Evolutionary conservation across 768 basidiomycete genomes (phyloP), one percentile per base, ranked within the genome.

Genomic region (Sporobolomyces roseus): DNA sequence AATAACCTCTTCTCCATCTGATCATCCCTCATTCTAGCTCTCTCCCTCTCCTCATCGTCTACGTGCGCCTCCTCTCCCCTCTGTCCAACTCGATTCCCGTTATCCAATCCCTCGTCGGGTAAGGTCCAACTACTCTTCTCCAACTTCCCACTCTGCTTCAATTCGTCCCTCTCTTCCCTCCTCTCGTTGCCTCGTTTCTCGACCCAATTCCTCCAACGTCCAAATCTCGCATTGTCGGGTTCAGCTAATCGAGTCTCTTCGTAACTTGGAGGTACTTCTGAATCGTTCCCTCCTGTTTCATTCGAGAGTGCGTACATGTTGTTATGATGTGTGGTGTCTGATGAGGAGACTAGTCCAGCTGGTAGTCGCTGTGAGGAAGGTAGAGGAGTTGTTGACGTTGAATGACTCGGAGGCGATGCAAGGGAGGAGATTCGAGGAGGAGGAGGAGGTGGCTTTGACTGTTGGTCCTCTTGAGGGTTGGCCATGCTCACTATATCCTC

Each of bases 241-340:
- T 43, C 53, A 4, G 46, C 13, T 8, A 35, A 23, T 1, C 33
- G 58, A 3, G 53, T 25, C 29, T 63, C 25, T 14, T 54, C 63
- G 61, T 70, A 70, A 46, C 62, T 50, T 1, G 68, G 68, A 13
- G 41, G n/a, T n/a, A n/a, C n/a, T n/a, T n/a, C n/a, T n/a, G 63
- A 33, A 25, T 12, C 49, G 55, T 33, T 35, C 36, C 27, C 49
- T 13, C 61, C 36, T 32, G 30, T 27, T 14, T 16, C 43, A 21
- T 36, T 32, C 14, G 36, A 41, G 38, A 17, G 38, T 41, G 38
- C 38, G 10, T 9, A 41, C 38, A 9, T 9, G 10, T 41, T 17
- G 38, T 41, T 9, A 41, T n/a, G n/a, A n/a, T n/a, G n/a, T n/a
- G n/a, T n/a, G n/a, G n/a, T n/a, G n/a, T n/a, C n/a, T n/a, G n/a